These are phyloP conservation scores for Colletotrichum sp. DNA, from an alignment of 2,329 filamentous ascomycete species.

Conservation along the genomic window DNA sequence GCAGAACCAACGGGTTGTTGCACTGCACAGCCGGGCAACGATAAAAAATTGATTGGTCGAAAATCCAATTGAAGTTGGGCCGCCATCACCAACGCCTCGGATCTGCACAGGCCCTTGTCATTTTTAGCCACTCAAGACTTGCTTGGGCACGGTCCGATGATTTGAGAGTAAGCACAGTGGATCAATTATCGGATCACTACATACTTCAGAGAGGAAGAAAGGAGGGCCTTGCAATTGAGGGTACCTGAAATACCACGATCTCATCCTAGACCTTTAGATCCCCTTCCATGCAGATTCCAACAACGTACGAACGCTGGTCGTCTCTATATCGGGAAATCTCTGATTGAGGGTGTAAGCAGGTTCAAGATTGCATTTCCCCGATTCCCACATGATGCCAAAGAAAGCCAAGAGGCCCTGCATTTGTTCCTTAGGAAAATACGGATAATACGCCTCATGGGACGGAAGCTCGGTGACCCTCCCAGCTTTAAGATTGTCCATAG, in stretches of 20 bases:
- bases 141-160: background rate
- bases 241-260: background rate
- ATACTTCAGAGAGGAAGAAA: background rate
- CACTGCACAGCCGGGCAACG: no score
- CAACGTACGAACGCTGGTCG: slow-evolving; percentile 24
- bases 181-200: fast-evolving
- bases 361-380: slow-evolving; percentile 23
- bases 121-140: background rate
- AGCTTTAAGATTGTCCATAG: slow-evolving; percentile 32
- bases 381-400: slow-evolving; percentile 23
- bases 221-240: background rate
- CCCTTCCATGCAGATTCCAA: slow-evolving; percentile 10
- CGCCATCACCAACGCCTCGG: background rate
- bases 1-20: no score
- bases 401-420: slow-evolving; percentile 25
- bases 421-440: slow-evolving; percentile 24
- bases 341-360: slow-evolving; percentile 25
- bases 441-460: slow-evolving; percentile 21
- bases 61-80: background rate
- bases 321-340: slow-evolving; percentile 30
- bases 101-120: background rate
- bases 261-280: background rate
- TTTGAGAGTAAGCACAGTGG: background rate
- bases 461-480: slow-evolving; percentile 38
- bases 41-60: background rate